These are phyloP conservation scores for Vigna mungo DNA, from an alignment of 306 rosid genomes.

Conservation along the genomic window DNA sequence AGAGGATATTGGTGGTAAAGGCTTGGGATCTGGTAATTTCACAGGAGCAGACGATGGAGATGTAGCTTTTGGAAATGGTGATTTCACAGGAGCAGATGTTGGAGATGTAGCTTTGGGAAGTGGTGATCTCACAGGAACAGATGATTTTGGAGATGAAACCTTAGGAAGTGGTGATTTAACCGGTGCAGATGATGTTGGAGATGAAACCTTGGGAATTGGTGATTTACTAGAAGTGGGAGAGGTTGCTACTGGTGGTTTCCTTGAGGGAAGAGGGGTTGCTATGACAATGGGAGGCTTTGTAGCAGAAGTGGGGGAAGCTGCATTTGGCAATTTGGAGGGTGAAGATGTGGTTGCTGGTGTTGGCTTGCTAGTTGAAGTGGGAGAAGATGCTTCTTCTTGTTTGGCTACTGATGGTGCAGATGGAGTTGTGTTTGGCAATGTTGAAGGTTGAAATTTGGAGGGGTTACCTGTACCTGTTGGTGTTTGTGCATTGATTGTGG, in stretches of 20 bases:
- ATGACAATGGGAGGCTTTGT: slow-evolving; percentile 29
- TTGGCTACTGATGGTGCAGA: slow-evolving; percentile 3
- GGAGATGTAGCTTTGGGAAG: slow-evolving; percentile 37
- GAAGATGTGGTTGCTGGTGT: not conserved
- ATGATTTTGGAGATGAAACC: not conserved
- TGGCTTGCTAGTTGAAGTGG: slow-evolving; percentile 7
- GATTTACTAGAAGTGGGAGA: slow-evolving; percentile 15
- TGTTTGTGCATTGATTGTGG: slow-evolving; percentile 45
- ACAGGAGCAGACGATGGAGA: slow-evolving; percentile 23
- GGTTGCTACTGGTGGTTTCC: not conserved
- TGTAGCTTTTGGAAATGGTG: not conserved
- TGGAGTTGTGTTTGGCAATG: not conserved
- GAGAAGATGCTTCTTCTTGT: slow-evolving; percentile 16
- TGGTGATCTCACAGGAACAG: slow-evolving; percentile 33
- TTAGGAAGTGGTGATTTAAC: slow-evolving; percentile 9
- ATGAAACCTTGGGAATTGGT: slow-evolving; percentile 8
- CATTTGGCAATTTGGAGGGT: slow-evolving; percentile 41
- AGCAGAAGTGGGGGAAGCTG: slow-evolving; percentile 26
- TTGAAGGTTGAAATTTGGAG: not conserved
- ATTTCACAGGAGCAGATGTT: slow-evolving; percentile 36
- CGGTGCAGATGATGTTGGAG: slow-evolving; percentile 23
- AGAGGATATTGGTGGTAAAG: not conserved
- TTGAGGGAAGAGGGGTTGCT: slow-evolving; percentile 15
- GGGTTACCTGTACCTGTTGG: not conserved
- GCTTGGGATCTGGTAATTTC: slow-evolving; percentile 1